A percentile compares a stretch with the other conserved stretches of the same genome.
These are phyloP conservation scores for Bolboschoenoplectus hybrid DNA, from an alignment of 202 grass and related monocot species.

Conservation along the genomic window DNA sequence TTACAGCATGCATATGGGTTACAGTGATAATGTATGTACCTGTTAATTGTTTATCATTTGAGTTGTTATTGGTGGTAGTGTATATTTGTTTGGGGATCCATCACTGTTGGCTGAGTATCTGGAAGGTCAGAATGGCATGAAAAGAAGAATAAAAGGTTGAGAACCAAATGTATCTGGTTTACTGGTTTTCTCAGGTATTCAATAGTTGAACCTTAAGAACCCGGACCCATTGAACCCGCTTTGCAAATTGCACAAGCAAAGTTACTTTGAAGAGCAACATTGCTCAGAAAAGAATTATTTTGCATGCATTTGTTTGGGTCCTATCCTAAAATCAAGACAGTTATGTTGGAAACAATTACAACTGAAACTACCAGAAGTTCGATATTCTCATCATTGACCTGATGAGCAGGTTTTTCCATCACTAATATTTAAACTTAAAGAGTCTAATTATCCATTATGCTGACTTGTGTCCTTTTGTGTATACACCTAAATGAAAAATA, in stretches of 20 bases:
- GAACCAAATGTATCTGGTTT: not conserved
- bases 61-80: not conserved
- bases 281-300: conserved; percentile 5
- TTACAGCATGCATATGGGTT: not conserved
- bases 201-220: not conserved
- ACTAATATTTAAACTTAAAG: not conserved
- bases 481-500: not conserved
- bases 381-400: not conserved
- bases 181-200: not conserved
- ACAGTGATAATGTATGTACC: not conserved
- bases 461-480: not conserved
- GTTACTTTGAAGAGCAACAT: not conserved
- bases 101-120: not conserved
- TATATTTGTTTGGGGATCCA: not conserved
- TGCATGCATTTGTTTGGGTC: not conserved
- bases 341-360: not conserved
- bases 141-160: not conserved
- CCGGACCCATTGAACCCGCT: not conserved
- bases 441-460: not conserved
- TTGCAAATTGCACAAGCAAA: not conserved
- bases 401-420: not conserved
- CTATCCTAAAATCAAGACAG: not conserved
- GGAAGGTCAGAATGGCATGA: not conserved
- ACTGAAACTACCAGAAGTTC: not conserved
- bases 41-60: conserved; percentile 6